Evolutionary conservation across 2,329 filamentous ascomycete species (phyloP).

Genomic region (Sporothrix inflata): DNA sequence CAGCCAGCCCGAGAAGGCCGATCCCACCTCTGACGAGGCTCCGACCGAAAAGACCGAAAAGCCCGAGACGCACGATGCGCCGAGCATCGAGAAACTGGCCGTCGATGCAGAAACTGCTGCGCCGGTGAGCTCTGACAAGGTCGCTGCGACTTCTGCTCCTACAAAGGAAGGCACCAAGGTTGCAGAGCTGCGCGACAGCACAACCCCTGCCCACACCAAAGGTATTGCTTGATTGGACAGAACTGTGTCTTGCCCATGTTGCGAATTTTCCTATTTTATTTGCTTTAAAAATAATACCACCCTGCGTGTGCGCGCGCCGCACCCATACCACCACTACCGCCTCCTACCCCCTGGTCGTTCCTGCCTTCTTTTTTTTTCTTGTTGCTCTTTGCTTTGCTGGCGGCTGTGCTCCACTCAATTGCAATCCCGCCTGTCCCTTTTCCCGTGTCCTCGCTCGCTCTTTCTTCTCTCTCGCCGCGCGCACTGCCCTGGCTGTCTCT

Average conservation of each 20-base stretch:
- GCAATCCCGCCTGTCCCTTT: slow-evolving; percentile 25
- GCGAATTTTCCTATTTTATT: slow-evolving; percentile 19
- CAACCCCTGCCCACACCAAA: slow-evolving; percentile 21
- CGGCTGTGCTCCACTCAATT: slow-evolving; percentile 27
- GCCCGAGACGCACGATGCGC: not conserved
- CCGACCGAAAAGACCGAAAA: not conserved
- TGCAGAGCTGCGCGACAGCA: not conserved
- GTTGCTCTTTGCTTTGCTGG: not conserved
- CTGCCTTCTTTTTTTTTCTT: slow-evolving; percentile 26
- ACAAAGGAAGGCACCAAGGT: slow-evolving; percentile 5
- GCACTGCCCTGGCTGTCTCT: slow-evolving; percentile 10
- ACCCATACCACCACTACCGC: slow-evolving; percentile 19
- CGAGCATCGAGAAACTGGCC: not conserved
- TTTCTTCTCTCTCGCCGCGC: slow-evolving; percentile 14
- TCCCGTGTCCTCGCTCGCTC: slow-evolving; percentile 22
- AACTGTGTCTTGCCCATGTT: not conserved
- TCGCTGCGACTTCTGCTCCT: not conserved
- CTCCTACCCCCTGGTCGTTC: slow-evolving; percentile 2
- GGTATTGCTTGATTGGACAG: slow-evolving; percentile 28
- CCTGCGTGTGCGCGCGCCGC: not conserved
- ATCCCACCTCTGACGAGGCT: not conserved
- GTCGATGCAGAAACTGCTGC: not conserved
- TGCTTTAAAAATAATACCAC: slow-evolving; percentile 16
- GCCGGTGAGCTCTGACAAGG: not conserved
- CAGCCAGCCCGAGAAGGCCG: not conserved